Evolutionary conservation across 345 rosid species (phyloP), one percentile per base, ranked within the genome.

Genomic region (Gossypium mustelinum): DNA sequence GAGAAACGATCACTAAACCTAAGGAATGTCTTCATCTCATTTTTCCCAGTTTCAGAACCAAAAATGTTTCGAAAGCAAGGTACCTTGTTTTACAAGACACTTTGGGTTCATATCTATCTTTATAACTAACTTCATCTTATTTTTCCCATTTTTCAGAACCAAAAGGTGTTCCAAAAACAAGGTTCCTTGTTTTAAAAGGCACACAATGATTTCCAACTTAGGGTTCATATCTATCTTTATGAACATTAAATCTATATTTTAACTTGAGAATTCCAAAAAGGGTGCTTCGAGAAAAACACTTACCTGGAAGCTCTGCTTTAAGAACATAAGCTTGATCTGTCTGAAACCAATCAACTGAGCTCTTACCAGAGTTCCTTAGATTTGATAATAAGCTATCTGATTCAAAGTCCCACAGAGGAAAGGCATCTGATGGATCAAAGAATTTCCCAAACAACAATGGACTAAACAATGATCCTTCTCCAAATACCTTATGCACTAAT

Each of bases 351-450:
- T 92, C 97, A 8, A 90, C 91, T n/a, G 52, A 74, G 65, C 80
- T 84, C 82, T 87, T 87, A 78, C 93, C 86, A 12, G 83, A 76
- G 76, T 78, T 90, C 79, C 89, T 84, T 48, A 90, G 89, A 80
- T 78, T 80, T 14, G 82, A 77, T 12, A 90, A 72, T 80, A 94
- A 77, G 67, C 85, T 77, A 24, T 88, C 89, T 0, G 98, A 85
- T 48, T 92, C 93, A 63, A 94, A 87, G 18, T 94, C 98, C 98
- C 98, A 92, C 6, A 94, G 73, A 0, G 97, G 94, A 85, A 94
- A 94, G 2, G 98, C 98, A 78, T 94, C 97, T 9, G 90, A 92
- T 1, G 98, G 97, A 87, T 94, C 98, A 58, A 94, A 94, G 80
- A 80, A 94, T 62, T 94, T 94, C 3, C 97, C 91, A 34, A 92